A percentile compares a stretch with the other conserved stretches of the same genome.
phyloP scores from a whole-genome alignment of 164 flowering plant genomes.

The Cinnamomum chago region DNA sequence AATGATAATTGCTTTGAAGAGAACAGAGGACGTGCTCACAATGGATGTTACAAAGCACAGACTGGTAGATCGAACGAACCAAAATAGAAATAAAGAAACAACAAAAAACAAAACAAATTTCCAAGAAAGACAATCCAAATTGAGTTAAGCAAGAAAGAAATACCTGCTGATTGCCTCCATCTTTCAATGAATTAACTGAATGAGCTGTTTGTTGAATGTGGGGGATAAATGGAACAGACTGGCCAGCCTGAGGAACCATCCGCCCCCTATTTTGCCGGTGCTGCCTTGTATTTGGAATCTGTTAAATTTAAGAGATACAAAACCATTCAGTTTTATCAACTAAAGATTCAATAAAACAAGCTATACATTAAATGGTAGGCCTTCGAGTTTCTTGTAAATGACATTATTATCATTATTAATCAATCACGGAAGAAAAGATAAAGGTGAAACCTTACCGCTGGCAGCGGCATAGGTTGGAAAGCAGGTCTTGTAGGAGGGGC shows the following conservation, averaged over 20 bases:
- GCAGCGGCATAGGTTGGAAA: constrained; percentile 43
- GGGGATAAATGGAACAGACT: constrained; percentile 31
- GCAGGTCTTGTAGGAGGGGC: constrained; percentile 43
- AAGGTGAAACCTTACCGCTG: constrained; percentile 27
- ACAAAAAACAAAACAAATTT: no score
- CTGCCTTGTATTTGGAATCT: constrained; percentile 56
- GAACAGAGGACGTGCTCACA: no score
- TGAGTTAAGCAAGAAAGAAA: neutral
- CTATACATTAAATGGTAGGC: neutral
- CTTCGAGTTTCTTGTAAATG: neutral
- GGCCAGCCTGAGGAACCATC: constrained; percentile 36
- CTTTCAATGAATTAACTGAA: constrained; percentile 30
- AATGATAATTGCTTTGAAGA: no score
- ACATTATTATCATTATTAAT: neutral
- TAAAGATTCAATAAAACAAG: neutral
- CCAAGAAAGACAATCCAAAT: neutral
- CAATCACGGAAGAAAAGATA: neutral
- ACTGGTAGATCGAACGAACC: no score
- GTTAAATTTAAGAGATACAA: constrained; percentile 3
- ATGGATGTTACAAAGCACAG: no score
- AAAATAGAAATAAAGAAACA: no score
- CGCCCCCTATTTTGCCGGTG: constrained; percentile 60
- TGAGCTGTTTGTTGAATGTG: constrained; percentile 37
- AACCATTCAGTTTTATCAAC: neutral
- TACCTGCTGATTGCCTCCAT: constrained; percentile 58